Evolutionary conservation across 257 asterid genomes (phyloP).

Genomic region (Capsicum baccatum): DNA sequence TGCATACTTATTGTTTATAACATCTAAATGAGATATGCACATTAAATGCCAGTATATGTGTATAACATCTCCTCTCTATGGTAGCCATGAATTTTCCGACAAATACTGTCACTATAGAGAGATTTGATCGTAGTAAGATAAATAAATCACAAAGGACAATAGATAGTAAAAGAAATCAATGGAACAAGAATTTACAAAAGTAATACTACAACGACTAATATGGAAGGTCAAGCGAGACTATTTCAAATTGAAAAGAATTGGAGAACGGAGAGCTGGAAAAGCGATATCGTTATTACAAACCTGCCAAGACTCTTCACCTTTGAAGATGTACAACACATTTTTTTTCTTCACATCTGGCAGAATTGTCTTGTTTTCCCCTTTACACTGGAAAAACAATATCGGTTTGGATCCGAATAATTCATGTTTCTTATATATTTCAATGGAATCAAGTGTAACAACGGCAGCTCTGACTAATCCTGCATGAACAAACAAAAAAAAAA

Average conservation of each 20-base stretch:
- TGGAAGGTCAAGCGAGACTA: too few species aligned
- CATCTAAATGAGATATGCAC: too few species aligned
- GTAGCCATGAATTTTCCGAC: too few species aligned
- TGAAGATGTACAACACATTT: constrained; percentile 58
- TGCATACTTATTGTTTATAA: too few species aligned
- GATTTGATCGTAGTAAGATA: too few species aligned
- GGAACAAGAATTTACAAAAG: too few species aligned
- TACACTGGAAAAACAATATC: constrained; percentile 61
- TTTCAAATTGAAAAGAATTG: neutral
- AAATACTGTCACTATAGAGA: too few species aligned
- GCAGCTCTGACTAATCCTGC: constrained; percentile 57
- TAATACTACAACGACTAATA: too few species aligned
- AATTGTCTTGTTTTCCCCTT: constrained; percentile 57
- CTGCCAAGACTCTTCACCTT: constrained; percentile 96
- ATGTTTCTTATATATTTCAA: constrained; percentile 65
- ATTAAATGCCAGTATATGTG: too few species aligned
- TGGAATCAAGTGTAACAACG: constrained; percentile 65
- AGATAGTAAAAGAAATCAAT: too few species aligned
- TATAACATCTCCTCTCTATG: too few species aligned
- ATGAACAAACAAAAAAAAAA: neutral
- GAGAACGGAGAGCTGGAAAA: neutral
- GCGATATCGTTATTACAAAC: constrained; percentile 38
- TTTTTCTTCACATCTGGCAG: constrained; percentile 77
- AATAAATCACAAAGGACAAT: too few species aligned
- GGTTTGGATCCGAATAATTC: constrained; percentile 69